Evolutionary conservation across 352 stramenopile genomes (phyloP), one percentile per base, ranked within the genome.

Genomic region (Halophytophthora batemanensis): DNA sequence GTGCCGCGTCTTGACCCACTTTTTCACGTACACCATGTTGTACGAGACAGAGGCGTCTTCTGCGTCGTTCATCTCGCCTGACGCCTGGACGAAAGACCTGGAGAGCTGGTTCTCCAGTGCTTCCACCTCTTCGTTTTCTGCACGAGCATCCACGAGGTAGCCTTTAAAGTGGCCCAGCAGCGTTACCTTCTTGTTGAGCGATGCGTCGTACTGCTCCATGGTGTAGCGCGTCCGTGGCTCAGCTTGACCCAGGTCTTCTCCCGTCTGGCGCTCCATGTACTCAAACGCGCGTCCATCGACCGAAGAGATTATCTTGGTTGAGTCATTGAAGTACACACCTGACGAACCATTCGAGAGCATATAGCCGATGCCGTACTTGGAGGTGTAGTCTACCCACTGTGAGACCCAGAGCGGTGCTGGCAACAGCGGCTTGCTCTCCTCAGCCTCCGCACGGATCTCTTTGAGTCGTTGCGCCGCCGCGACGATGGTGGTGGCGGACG

Each of bases 281-380:
- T 98, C 78, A 53, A 99, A 98, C 3, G 65, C 61, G 18, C 85
- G 78, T 2, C 82, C 82, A 43, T 96, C 66, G 2, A 89, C 50
- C n/a, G 93, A 90, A 8, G 96, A 71, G 39, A 99, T 87, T 28
- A 98, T 95, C 66, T 99, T 99, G 12, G 96, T 99, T 14, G 95
- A 98, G 70, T 99, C 97, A 64, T 99, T 99, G 56, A 98, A 99
- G 66, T 99, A 99, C 7, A 99, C 96, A 44, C 96, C 92, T 0
- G 88, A 84, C 28, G 69, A 91, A 39, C 95, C 95, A 75, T 98
- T 96, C 45, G 93, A 98, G 10, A 99, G 82, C 42, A 99, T 78
- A 66, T 98, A 99, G 44, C 96, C 97, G 49, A 99, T 88, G 45
- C 97, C 97, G 69, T 99, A 99, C 72, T 99, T 99, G 65, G 82